phyloP scores from a whole-genome alignment of 345 rosid species.

The Kernera saxatilis region DNA sequence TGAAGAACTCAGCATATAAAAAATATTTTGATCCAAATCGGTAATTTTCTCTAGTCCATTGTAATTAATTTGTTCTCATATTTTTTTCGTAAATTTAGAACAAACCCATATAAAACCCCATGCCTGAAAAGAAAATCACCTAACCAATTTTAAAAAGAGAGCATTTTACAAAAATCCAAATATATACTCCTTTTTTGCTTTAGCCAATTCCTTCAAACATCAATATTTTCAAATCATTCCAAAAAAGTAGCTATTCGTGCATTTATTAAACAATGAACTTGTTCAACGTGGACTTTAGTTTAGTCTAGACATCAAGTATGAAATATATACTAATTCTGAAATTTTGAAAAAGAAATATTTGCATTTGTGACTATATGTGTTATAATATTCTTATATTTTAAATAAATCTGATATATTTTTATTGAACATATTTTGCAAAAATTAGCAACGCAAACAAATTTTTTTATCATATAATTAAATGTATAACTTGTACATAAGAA shows the following conservation, averaged over 20 bases:
- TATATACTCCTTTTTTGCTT: neutral
- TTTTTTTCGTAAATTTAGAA: neutral
- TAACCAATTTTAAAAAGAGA: neutral
- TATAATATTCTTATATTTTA: neutral
- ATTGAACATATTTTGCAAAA: neutral
- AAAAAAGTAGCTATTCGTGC: slow-evolving; percentile 17
- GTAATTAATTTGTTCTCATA: neutral
- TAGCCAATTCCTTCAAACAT: neutral
- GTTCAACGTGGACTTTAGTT: slow-evolving; percentile 19
- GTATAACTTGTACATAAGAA: neutral
- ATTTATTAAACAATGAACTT: slow-evolving; percentile 6
- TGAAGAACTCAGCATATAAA: neutral
- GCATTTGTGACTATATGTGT: neutral
- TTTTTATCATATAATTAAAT: neutral
- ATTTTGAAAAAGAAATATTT: neutral
- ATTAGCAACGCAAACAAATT: neutral
- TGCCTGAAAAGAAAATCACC: neutral
- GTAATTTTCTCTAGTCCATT: neutral
- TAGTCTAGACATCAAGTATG: neutral
- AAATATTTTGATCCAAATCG: neutral
- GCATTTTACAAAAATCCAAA: neutral
- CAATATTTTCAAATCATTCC: neutral
- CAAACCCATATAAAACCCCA: neutral
- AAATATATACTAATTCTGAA: neutral
- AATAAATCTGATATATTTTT: neutral